Conservation (phyloP, 164 flowering plant species). For the Akebia trifoliata region DNA sequence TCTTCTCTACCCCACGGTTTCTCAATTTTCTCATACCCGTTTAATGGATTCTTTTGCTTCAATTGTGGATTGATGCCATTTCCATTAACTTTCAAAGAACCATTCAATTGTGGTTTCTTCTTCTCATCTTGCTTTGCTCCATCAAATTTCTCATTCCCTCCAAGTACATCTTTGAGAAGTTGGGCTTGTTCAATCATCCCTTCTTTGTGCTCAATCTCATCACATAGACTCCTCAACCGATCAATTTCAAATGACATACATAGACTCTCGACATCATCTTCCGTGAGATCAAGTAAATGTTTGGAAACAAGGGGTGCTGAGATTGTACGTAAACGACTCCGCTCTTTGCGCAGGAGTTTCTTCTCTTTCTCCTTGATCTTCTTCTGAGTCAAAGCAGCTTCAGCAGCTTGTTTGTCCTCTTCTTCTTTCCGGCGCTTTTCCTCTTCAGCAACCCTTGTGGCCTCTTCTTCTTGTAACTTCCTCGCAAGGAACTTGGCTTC, state of each 20-base stretch:
- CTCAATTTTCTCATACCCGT: conserved; percentile 40
- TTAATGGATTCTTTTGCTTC: conserved; percentile 12
- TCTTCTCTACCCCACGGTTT: conserved; percentile 66
- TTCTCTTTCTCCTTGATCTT: conserved; percentile 52
- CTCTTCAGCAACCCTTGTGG: conserved; percentile 72
- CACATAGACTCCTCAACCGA: conserved; percentile 55
- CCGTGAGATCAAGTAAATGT: conserved; percentile 28
- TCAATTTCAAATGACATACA: conserved; percentile 61
- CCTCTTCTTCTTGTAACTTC: conserved; percentile 83
- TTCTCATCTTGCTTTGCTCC: conserved; percentile 29
- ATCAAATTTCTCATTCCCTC: conserved; percentile 12
- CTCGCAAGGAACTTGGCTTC: conserved; percentile 68
- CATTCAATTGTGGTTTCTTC: conserved; percentile 25
- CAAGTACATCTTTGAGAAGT: conserved; percentile 43
- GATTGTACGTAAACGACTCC: conserved; percentile 68
- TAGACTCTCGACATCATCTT: conserved; percentile 65
- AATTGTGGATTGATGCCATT: conserved; percentile 2
- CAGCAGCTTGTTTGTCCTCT: conserved; percentile 67
- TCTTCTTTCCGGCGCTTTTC: conserved; percentile 65
- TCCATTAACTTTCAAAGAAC: conserved; percentile 16
- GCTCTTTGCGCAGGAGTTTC: conserved; percentile 80
- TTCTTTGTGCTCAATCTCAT: conserved; percentile 48
- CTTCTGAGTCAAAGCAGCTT: conserved; percentile 59
- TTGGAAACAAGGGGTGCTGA: conserved; percentile 42
- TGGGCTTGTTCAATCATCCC: conserved; percentile 44